Conservation (phyloP, 106 monocot genomes). For the Vanilla planifolia region DNA sequence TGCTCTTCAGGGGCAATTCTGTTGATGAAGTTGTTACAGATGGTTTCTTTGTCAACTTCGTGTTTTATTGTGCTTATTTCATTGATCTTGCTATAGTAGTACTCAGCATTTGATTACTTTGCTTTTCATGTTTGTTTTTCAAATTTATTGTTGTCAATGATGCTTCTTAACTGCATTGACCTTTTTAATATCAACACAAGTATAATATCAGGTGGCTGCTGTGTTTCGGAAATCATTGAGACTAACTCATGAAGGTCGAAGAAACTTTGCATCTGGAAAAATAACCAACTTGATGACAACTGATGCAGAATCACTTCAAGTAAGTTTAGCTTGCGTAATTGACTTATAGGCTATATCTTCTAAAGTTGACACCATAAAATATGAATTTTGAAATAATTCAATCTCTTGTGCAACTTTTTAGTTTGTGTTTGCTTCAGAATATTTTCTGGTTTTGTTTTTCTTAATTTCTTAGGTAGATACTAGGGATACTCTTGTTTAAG, state of each 20-base stretch:
- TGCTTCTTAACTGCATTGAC: conserved; percentile 6
- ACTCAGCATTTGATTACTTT: no score
- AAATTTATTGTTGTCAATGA: not conserved
- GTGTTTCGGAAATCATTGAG: conserved; percentile 96
- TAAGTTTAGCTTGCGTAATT: not conserved
- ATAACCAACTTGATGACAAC: conserved; percentile 99
- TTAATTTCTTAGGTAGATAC: no score
- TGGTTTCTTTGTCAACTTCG: not conserved
- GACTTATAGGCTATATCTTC: not conserved
- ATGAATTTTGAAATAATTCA: not conserved
- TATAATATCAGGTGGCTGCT: conserved; percentile 71
- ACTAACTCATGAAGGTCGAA: conserved; percentile 77
- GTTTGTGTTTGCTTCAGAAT: not conserved
- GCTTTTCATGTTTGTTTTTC: no score
- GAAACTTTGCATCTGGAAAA: conserved; percentile 84
- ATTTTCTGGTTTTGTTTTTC: not conserved
- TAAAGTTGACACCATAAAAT: not conserved
- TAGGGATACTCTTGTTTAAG: no score
- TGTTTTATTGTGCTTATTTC: not conserved
- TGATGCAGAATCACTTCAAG: conserved; percentile 94
- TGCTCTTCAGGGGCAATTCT: not conserved
- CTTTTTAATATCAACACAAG: conserved; percentile 1
- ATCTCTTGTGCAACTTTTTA: no score
- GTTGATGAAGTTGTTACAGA: not conserved
- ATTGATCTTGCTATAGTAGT: not conserved